phyloP scores from a whole-genome alignment of 1,284 basidiomycete species.

The Schizopora paradoxa region DNA sequence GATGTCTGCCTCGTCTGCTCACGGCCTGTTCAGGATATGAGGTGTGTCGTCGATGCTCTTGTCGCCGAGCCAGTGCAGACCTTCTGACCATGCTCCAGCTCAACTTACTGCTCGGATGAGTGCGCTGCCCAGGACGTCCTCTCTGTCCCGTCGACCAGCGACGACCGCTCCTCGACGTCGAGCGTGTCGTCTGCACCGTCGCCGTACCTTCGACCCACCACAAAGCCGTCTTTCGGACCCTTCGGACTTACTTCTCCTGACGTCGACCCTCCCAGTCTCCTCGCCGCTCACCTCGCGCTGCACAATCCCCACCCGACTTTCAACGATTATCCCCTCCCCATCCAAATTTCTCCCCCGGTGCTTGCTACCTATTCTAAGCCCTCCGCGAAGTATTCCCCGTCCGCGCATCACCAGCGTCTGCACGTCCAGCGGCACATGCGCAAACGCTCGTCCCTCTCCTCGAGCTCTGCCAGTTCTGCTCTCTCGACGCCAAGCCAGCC shows the following conservation, averaged over 20 bases:
- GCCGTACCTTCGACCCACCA: conserved; percentile 54
- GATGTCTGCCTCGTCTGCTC: conserved; percentile 69
- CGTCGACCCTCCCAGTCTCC: neutral
- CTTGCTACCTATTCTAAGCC: too few species aligned
- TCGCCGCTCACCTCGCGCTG: too few species aligned
- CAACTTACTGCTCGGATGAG: conserved; percentile 68
- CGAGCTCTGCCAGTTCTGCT: conserved; percentile 53
- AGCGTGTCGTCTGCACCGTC: conserved; percentile 42
- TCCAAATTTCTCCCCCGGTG: conserved; percentile 9
- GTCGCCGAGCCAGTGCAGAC: conserved; percentile 20
- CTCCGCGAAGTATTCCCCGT: conserved; percentile 26
- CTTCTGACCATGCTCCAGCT: conserved; percentile 35
- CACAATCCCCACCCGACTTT: too few species aligned
- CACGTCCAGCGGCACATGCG: conserved; percentile 23
- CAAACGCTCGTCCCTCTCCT: conserved; percentile 46
- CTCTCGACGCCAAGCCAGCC: conserved; percentile 57
- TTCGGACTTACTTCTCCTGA: neutral
- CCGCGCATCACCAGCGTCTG: conserved; percentile 9
- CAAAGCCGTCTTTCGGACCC: conserved; percentile 33
- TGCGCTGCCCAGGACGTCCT: conserved; percentile 60
- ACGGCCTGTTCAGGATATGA: conserved; percentile 53
- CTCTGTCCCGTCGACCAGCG: conserved; percentile 64
- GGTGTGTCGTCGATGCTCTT: conserved; percentile 38
- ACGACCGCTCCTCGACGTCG: conserved; percentile 62
- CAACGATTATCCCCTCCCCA: too few species aligned